phyloP scores from a whole-genome alignment of 2,329 filamentous ascomycete species.

The Epichloe festucae region DNA sequence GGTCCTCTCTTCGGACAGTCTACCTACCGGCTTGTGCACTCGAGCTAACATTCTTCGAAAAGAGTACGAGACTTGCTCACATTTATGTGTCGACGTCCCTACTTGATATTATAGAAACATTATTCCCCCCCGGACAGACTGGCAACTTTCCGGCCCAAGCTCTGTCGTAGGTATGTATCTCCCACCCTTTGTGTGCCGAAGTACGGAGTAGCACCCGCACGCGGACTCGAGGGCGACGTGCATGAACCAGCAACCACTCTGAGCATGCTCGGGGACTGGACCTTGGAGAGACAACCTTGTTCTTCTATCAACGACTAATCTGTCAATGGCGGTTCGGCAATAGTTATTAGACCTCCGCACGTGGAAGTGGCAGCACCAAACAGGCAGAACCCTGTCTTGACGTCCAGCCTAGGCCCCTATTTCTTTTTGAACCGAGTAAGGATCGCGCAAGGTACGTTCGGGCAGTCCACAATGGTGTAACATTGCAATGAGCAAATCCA shows the following conservation, averaged over 20 bases:
- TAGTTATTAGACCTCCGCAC: not conserved
- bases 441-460: not conserved
- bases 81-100: not conserved
- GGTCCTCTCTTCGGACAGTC: not conserved
- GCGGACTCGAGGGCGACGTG: not conserved
- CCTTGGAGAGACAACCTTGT: not conserved
- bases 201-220: not conserved
- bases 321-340: not conserved
- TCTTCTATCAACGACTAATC: not conserved
- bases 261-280: not conserved
- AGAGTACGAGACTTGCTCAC: not conserved
- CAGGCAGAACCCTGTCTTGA: not conserved
- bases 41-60: slow-evolving; percentile 1
- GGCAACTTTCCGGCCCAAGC: not conserved
- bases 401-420: not conserved
- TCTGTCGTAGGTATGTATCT: not conserved
- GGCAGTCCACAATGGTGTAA: not conserved
- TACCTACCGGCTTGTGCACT: not conserved
- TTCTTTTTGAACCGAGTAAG: not conserved
- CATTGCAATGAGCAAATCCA: not conserved
- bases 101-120: not conserved
- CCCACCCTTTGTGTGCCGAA: not conserved
- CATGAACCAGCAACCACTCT: not conserved
- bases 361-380: not conserved
- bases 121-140: not conserved